Evolutionary conservation across 2,329 filamentous ascomycete species (phyloP).

Genomic region (Pseudogymnoascus sp.): DNA sequence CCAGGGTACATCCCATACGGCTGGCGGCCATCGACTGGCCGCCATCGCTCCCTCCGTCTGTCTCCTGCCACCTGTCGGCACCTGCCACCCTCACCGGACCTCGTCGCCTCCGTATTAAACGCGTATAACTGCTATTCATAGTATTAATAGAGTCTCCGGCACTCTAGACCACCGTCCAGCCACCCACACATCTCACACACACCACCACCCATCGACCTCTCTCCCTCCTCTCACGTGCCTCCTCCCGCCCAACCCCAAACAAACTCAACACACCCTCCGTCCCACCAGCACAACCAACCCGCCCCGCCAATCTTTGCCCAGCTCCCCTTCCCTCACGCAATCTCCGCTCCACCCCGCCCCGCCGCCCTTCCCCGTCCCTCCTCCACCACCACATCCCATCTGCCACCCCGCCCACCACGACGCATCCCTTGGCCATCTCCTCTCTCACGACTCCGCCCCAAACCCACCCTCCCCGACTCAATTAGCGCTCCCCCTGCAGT

Average conservation of each 20-base stretch:
- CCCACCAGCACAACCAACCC: conserved; percentile 25
- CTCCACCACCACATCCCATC: conserved; percentile 25
- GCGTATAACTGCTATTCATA: neutral
- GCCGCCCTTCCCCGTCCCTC: conserved; percentile 47
- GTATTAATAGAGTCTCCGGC: neutral
- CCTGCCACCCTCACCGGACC: neutral
- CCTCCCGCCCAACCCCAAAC: neutral
- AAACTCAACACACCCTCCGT: neutral
- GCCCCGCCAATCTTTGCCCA: conserved; percentile 35
- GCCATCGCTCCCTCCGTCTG: no score
- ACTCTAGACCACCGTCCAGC: neutral
- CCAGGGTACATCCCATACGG: neutral
- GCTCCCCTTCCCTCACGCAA: conserved; percentile 52
- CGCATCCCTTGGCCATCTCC: conserved; percentile 50
- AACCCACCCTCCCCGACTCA: conserved; percentile 55
- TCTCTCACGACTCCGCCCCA: conserved; percentile 45
- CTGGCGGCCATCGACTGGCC: neutral
- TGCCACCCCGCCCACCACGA: conserved; percentile 40
- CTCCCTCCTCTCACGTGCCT: neutral
- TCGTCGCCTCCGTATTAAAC: neutral
- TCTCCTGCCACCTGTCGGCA: neutral
- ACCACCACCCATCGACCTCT: neutral
- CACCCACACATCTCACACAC: no score
- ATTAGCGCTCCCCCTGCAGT: conserved; percentile 46
- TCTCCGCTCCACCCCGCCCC: conserved; percentile 48